Evolutionary conservation across 345 rosid genomes (phyloP), one percentile per base, ranked within the genome.

Genomic region (Acer negundo): DNA sequence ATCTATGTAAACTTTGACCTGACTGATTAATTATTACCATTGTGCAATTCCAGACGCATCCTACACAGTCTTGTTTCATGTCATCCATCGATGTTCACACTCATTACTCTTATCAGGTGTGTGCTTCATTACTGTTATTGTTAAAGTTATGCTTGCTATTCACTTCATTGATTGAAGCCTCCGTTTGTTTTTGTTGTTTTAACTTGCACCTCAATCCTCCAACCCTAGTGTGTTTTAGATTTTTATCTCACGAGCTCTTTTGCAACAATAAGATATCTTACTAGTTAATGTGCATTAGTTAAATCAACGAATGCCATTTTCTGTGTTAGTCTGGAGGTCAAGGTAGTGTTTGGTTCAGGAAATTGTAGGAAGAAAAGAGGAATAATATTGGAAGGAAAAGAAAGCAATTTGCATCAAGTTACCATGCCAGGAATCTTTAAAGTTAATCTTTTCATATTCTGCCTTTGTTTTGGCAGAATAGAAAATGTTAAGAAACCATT

Each of bases 1-100:
- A 22, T 23, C 62, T 20, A 12, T 47, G 22, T 75, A 38, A 38
- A 19, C 20, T 35, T 64, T 64, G 61, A 62, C 61, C 69, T 71
- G 69, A 67, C n/a, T 19, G 24, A 44, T 81, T 75, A 49, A 51
- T 64, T 61, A n/a, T 73, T 22, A 64, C 51, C 2, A 46, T 78
- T 69, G 55, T 73, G 77, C 67, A 72, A 72, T 79, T 80, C 23
- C 97, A 96, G 99, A 96, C 99, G 0, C 99, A 96, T 89, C 99
- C 99, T 40, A 89, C 99, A 3, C 99, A 96, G 75, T 94, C 99
- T 69, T 96, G 99, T 85, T 96, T 96, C 89, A 94, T 96, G 99
- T 96, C 99, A 62, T 94, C 99, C 15, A 87, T 96, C 76, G 99
- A 96, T 88, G 83, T 96, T 75, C 99, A 96, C 85, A 96, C 99